phyloP scores from a whole-genome alignment of 306 rosid species.

The Medicago lupulina region DNA sequence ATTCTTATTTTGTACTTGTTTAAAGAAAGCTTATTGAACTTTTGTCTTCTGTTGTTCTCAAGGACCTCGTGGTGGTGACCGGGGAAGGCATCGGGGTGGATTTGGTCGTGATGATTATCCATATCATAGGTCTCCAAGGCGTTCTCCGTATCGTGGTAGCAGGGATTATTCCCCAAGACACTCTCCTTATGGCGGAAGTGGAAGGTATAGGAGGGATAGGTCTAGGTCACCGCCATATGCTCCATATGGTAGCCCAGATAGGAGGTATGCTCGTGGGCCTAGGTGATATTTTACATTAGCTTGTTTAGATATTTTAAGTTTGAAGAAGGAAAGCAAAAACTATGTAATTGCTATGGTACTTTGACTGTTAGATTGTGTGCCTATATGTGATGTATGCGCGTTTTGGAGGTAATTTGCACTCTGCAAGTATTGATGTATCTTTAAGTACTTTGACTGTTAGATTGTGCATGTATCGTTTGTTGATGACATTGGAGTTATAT shows the following conservation, averaged over 20 bases:
- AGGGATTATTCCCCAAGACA: slow-evolving; percentile 79
- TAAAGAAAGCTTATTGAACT: slow-evolving; percentile 6
- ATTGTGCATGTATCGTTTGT: too few species aligned
- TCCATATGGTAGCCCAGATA: slow-evolving; percentile 82
- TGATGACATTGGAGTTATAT: too few species aligned
- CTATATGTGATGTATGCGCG: background rate
- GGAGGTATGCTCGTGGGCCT: slow-evolving; percentile 71
- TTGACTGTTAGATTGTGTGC: slow-evolving; percentile 3
- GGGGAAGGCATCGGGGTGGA: slow-evolving; percentile 72
- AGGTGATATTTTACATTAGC: slow-evolving; percentile 52
- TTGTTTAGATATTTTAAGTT: slow-evolving; percentile 12
- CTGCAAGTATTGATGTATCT: background rate
- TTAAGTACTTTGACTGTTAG: background rate
- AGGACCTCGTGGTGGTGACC: slow-evolving; percentile 59
- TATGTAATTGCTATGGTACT: slow-evolving; percentile 6
- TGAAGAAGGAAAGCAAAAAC: slow-evolving; percentile 1
- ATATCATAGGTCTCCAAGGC: slow-evolving; percentile 85
- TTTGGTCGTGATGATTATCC: slow-evolving; percentile 82
- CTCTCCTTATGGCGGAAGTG: slow-evolving; percentile 79
- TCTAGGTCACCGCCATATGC: slow-evolving; percentile 77
- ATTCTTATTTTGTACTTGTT: background rate
- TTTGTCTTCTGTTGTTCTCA: slow-evolving; percentile 15
- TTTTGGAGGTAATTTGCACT: background rate
- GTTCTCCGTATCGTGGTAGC: slow-evolving; percentile 82
- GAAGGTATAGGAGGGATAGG: slow-evolving; percentile 88